A percentile compares a stretch with the other conserved stretches of the same genome.
Evolutionary conservation across 202 grass and related monocot genomes (phyloP).

Genomic region (Alloteropsis angusta): DNA sequence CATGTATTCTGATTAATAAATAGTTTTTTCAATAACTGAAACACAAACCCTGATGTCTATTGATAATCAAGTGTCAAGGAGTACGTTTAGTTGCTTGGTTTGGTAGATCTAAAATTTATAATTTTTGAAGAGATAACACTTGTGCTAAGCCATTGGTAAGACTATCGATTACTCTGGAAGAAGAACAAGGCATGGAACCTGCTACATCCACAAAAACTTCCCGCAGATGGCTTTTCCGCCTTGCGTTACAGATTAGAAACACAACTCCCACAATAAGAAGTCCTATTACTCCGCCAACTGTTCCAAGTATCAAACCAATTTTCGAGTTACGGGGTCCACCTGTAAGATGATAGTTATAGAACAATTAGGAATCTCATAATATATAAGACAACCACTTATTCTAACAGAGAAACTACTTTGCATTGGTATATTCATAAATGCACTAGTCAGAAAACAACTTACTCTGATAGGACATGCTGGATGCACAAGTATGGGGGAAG

Average conservation of each 20-base stretch:
- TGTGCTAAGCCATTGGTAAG: not conserved
- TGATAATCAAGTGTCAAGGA: not conserved
- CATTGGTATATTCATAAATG: conserved; percentile 2
- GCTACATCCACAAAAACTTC: conserved; percentile 90
- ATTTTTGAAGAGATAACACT: not conserved
- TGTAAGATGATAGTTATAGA: conserved; percentile 27
- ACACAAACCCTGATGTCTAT: not conserved
- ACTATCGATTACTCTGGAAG: not conserved
- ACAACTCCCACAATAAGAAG: conserved; percentile 45
- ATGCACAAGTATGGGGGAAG: conserved; percentile 44
- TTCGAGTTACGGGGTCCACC: conserved; percentile 48
- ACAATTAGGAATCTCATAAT: not conserved
- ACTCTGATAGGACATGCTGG: conserved; percentile 52
- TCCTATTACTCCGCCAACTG: conserved; percentile 56
- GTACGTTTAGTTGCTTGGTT: not conserved
- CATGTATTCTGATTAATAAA: not conserved
- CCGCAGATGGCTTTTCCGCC: conserved; percentile 39
- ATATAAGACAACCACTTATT: not conserved
- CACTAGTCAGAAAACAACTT: conserved; percentile 21
- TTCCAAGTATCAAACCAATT: conserved; percentile 56
- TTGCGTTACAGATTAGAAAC: conserved; percentile 56
- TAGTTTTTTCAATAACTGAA: not conserved
- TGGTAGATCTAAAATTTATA: not conserved
- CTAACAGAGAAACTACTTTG: not conserved
- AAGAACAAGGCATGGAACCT: conserved; percentile 33